These are phyloP conservation scores for Cytospora piceae DNA, from an alignment of 2,329 filamentous ascomycete genomes.

Conservation along the genomic window DNA sequence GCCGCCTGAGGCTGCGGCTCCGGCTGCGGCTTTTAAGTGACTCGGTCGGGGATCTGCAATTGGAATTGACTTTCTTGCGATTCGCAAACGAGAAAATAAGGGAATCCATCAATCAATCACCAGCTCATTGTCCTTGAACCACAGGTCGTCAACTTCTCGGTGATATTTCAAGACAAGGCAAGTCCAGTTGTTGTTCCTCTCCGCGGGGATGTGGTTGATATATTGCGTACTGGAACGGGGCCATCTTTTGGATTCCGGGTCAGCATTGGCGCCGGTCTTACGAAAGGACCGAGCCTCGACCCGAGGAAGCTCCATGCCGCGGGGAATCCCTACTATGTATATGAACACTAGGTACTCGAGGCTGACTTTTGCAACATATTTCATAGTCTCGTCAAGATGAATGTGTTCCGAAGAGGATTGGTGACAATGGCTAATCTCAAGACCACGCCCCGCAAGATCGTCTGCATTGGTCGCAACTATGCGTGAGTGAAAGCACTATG, in stretches of 20 bases:
- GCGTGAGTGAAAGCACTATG: conserved; percentile 61
- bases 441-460: conserved; percentile 67
- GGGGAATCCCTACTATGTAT: neutral
- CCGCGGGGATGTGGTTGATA: neutral
- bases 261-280: neutral
- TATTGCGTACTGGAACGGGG: neutral
- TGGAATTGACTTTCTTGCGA: neutral
- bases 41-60: neutral
- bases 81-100: neutral
- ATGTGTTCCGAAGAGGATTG: conserved; percentile 37
- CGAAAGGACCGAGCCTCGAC: neutral
- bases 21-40: no score
- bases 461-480: conserved; percentile 93
- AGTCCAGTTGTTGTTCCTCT: neutral
- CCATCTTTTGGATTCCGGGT: neutral
- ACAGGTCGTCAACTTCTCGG: neutral
- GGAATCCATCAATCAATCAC: neutral
- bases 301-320: neutral
- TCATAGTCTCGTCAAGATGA: conserved; percentile 25
- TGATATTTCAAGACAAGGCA: neutral
- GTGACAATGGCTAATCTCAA: conserved; percentile 42
- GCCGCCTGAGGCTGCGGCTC: no score
- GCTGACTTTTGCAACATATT: neutral
- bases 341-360: neutral
- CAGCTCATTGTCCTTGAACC: neutral